Evolutionary conservation across 1,284 basidiomycete species (phyloP).

Genomic region (Microbotryomycetes sp.): DNA sequence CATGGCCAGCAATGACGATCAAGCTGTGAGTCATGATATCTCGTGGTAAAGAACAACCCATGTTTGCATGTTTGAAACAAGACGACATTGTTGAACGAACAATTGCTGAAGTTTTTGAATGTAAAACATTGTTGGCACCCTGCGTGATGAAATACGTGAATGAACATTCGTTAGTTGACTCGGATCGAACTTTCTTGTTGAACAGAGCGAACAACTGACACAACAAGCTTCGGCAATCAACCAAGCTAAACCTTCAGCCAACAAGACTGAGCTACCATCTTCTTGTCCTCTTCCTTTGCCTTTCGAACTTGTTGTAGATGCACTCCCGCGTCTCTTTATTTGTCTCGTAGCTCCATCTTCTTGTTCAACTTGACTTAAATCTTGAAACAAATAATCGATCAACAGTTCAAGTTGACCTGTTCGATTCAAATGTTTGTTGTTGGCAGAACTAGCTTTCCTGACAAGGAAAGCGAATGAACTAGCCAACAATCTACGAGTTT

Average conservation of each 20-base stretch:
- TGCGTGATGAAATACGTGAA: constrained; percentile 11
- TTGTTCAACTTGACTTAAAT: constrained; percentile 15
- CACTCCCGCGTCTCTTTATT: constrained; percentile 17
- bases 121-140: constrained; percentile 32
- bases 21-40: constrained; percentile 23
- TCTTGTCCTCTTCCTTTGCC: constrained; percentile 32
- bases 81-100: constrained; percentile 22
- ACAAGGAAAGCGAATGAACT: constrained; percentile 36
- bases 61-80: constrained; percentile 13
- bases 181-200: no score
- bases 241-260: constrained; percentile 33
- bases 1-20: constrained; percentile 13
- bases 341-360: constrained; percentile 13
- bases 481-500: constrained; percentile 35
- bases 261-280: constrained; percentile 28
- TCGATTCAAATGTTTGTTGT: background rate
- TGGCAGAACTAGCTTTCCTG: constrained; percentile 17
- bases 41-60: constrained; percentile 6
- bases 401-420: constrained; percentile 15
- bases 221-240: constrained; percentile 29
- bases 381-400: constrained; percentile 13
- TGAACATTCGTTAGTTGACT: no score
- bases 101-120: constrained; percentile 31
- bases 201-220: constrained; percentile 4
- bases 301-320: constrained; percentile 20